Conservation (phyloP, 2,329 filamentous ascomycete species). For the Metarhizium anisopliae region DNA sequence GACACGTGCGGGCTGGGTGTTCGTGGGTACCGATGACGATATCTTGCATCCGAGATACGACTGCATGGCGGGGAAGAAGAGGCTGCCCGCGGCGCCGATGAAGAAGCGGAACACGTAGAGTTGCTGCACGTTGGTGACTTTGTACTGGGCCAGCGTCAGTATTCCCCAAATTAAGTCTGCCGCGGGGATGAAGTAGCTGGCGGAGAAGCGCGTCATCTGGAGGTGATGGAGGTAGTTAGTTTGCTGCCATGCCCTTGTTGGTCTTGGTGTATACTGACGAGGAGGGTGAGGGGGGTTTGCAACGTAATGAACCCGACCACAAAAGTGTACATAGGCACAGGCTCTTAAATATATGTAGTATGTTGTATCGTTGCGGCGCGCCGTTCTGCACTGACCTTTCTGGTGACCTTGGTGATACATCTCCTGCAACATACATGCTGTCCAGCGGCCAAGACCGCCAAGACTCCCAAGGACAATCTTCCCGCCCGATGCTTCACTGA, state of each 20-base stretch:
- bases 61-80: conserved; percentile 25
- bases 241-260: background rate
- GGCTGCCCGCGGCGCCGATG: conserved; percentile 25
- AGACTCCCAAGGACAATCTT: conserved; percentile 9
- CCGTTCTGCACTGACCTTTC: conserved; percentile 75
- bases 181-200: conserved; percentile 18
- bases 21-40: too few relatives aligned
- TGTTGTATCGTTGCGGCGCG: too few relatives aligned
- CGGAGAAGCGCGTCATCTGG: conserved; percentile 13
- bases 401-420: conserved; percentile 48
- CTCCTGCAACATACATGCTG: conserved; percentile 38
- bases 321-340: too few relatives aligned
- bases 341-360: too few relatives aligned
- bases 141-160: conserved; percentile 13
- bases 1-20: too few relatives aligned
- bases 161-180: conserved; percentile 21
- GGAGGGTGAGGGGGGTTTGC: conserved; percentile 7
- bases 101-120: conserved; percentile 32
- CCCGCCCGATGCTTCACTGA: conserved; percentile 23
- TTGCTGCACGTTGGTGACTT: conserved; percentile 20
- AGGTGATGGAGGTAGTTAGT: background rate
- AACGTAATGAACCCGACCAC: conserved; percentile 11
- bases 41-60: conserved; percentile 27
- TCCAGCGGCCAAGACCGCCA: conserved; percentile 32
- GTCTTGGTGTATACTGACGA: background rate